phyloP scores from a whole-genome alignment of 2,329 filamentous ascomycete species.

The Aspergillus terreus region DNA sequence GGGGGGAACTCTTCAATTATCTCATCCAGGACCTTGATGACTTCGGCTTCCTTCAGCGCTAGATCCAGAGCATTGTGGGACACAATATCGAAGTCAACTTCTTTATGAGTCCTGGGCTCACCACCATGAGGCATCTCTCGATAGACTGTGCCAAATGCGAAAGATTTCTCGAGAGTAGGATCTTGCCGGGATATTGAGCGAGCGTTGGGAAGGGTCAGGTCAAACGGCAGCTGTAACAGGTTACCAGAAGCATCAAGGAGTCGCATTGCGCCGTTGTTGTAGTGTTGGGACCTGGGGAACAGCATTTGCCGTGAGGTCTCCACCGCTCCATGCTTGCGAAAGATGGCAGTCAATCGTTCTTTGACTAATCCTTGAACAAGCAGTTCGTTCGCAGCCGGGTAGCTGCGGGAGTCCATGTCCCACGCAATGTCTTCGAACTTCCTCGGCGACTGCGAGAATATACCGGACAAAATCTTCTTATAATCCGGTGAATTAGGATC shows the following conservation, averaged over 20 bases:
- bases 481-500: conserved; percentile 86
- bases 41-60: conserved; percentile 86
- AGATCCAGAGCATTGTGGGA: conserved; percentile 76
- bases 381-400: conserved; percentile 50
- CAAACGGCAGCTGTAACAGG: conserved; percentile 90
- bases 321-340: conserved; percentile 83
- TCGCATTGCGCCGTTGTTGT: conserved; percentile 69
- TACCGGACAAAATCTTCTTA: conserved; percentile 78
- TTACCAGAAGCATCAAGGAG: conserved; percentile 79
- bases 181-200: conserved; percentile 69
- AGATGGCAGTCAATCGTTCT: conserved; percentile 70
- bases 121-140: conserved; percentile 74
- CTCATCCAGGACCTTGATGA: conserved; percentile 91
- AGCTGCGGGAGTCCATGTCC: conserved; percentile 62
- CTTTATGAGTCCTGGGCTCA: conserved; percentile 76
- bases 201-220: conserved; percentile 85
- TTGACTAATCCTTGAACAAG: conserved; percentile 71
- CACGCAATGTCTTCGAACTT: conserved; percentile 77
- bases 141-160: conserved; percentile 84
- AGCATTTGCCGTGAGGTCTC: conserved; percentile 71
- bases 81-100: conserved; percentile 96
- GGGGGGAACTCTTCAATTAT: conserved; percentile 77
- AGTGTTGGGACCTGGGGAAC: conserved; percentile 79
- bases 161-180: conserved; percentile 68
- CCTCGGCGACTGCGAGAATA: conserved; percentile 73